Conservation (phyloP, 352 stramenopile species). For the Pythium coloratum region DNA sequence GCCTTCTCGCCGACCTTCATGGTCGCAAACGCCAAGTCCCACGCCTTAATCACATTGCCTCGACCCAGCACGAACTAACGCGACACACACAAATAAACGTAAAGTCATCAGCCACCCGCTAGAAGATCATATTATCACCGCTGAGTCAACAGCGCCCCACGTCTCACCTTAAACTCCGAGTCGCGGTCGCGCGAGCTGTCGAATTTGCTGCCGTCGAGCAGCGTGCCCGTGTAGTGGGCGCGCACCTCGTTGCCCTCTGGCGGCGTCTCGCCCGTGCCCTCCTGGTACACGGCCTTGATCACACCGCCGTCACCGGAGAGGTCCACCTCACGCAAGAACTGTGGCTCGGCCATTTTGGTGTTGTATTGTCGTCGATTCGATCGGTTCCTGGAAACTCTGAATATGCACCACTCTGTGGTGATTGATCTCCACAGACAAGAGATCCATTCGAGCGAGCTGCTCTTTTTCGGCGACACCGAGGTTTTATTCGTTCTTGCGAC, state of each 20-base stretch:
- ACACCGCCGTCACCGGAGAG: conserved; percentile 89
- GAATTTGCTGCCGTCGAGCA: conserved; percentile 95
- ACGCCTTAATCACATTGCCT: conserved; percentile 90
- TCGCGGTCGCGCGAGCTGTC: conserved; percentile 91
- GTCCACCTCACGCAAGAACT: conserved; percentile 44
- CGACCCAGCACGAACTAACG: conserved; percentile 80
- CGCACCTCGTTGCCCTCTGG: conserved; percentile 81
- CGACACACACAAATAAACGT: background rate
- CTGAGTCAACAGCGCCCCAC: background rate
- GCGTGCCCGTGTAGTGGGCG: conserved; percentile 94
- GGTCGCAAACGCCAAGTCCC: conserved; percentile 87
- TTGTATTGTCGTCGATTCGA: conserved; percentile 4
- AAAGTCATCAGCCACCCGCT: background rate
- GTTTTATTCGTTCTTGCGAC: conserved; percentile 24
- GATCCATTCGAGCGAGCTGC: conserved; percentile 9
- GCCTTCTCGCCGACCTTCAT: conserved; percentile 97
- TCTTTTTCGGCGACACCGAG: conserved; percentile 5
- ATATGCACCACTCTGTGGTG: background rate
- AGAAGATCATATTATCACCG: background rate
- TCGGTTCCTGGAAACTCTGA: conserved; percentile 18
- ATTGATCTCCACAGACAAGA: conserved; percentile 8
- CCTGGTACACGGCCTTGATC: conserved; percentile 90
- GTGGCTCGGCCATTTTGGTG: conserved; percentile 23
- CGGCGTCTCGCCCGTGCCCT: conserved; percentile 83
- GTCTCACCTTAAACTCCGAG: conserved; percentile 73